These are phyloP conservation scores for Beta corolliflora DNA, from an alignment of 179 eudicot genomes.

Conservation along the genomic window DNA sequence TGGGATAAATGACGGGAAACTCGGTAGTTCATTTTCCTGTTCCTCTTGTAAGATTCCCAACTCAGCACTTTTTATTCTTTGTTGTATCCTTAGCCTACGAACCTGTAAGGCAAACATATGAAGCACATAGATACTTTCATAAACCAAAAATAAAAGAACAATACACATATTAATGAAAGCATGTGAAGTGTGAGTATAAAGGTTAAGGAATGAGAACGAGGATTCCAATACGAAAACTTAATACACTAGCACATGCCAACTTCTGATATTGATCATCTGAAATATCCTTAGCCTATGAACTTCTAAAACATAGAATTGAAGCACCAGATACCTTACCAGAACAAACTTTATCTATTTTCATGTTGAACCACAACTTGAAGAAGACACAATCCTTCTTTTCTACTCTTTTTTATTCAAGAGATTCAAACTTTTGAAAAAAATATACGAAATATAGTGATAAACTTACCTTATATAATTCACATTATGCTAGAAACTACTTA, in stretches of 20 bases:
- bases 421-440: background rate
- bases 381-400: background rate
- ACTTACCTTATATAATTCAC: too few relatives aligned
- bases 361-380: background rate
- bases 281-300: background rate
- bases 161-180: too few relatives aligned
- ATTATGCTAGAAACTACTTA: too few relatives aligned
- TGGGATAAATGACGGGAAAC: constrained; percentile 92
- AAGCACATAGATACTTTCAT: background rate
- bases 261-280: background rate
- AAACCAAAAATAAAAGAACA: background rate
- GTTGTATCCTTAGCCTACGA: constrained; percentile 90
- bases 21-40: constrained; percentile 81
- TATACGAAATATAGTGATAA: background rate
- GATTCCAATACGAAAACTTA: background rate
- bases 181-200: background rate
- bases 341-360: background rate
- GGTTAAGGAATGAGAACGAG: background rate
- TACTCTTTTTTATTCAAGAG: background rate
- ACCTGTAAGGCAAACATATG: constrained; percentile 49
- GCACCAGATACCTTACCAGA: background rate
- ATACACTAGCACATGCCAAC: background rate
- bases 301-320: background rate
- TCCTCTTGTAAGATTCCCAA: constrained; percentile 68
- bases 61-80: constrained; percentile 78